phyloP scores from a whole-genome alignment of 192 early-diverging fungal genomes.

The Diversispora epigaea region DNA sequence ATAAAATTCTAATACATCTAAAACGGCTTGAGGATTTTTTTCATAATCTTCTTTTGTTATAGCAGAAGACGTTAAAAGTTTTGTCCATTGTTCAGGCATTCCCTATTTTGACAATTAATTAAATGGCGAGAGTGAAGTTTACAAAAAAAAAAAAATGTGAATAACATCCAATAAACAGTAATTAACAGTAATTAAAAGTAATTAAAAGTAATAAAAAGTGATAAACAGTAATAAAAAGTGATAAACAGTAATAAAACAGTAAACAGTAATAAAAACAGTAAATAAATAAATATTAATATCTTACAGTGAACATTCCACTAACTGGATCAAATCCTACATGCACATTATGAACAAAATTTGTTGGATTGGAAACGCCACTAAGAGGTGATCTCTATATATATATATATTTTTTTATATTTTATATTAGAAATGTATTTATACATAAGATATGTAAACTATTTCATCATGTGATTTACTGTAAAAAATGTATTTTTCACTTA shows the following conservation, averaged over 20 bases:
- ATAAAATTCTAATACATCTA: conserved; percentile 98
- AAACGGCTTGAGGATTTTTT: conserved; percentile 96
- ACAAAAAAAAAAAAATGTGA: background rate
- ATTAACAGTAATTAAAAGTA: background rate
- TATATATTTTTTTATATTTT: background rate
- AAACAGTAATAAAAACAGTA: background rate
- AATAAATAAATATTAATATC: no score
- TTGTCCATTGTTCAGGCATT: conserved; percentile 94
- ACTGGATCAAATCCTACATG: conserved; percentile 71
- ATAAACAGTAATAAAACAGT: background rate
- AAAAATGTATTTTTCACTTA: no score
- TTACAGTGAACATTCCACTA: conserved; percentile 60
- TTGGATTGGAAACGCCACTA: conserved; percentile 74
- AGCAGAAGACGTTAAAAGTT: conserved; percentile 86
- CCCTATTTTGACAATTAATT: conserved; percentile 52
- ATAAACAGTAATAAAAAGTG: conserved; percentile 1
- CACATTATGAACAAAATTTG: conserved; percentile 85
- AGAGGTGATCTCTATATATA: conserved; percentile 66
- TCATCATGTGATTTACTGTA: no score
- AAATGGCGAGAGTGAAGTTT: no score
- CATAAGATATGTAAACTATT: no score
- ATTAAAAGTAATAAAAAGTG: background rate
- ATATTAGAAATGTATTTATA: no score
- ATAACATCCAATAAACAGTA: background rate
- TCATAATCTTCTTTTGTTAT: conserved; percentile 98